These are phyloP conservation scores for Apophysomyces sp. DNA, from an alignment of 371 early-diverging fungal species.

Conservation along the genomic window DNA sequence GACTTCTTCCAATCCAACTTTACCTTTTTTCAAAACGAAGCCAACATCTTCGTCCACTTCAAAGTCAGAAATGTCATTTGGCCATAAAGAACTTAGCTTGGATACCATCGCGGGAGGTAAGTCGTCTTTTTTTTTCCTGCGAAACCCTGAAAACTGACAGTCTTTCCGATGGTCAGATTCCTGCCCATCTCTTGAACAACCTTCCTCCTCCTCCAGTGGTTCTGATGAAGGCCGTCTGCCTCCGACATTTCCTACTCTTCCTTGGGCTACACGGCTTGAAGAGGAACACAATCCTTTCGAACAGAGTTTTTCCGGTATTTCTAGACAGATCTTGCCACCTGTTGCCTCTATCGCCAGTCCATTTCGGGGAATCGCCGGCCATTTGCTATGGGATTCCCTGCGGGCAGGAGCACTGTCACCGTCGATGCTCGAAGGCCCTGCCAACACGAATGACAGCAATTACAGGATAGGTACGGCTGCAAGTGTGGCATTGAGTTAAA, in stretches of 20 bases:
- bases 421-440: slow-evolving; percentile 75
- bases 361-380: slow-evolving; percentile 40
- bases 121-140: neutral
- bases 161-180: neutral
- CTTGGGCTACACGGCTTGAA: neutral
- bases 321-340: slow-evolving; percentile 34
- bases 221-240: neutral
- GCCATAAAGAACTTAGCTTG: neutral
- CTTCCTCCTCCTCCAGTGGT: neutral
- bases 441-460: slow-evolving; percentile 32
- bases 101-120: neutral
- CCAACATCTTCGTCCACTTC: neutral
- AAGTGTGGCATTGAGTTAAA: neutral
- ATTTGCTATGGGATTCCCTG: slow-evolving; percentile 65
- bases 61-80: neutral
- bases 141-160: neutral
- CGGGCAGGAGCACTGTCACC: slow-evolving; percentile 78
- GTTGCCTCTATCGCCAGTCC: slow-evolving; percentile 44
- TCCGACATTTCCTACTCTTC: neutral
- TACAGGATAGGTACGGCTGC: neutral
- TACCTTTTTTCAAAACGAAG: neutral
- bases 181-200: neutral
- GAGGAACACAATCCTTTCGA: slow-evolving; percentile 8
- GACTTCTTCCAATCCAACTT: neutral
- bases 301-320: slow-evolving; percentile 1